phyloP scores from a whole-genome alignment of 148 eudicot genomes.

The Salicornia ramosissima region DNA sequence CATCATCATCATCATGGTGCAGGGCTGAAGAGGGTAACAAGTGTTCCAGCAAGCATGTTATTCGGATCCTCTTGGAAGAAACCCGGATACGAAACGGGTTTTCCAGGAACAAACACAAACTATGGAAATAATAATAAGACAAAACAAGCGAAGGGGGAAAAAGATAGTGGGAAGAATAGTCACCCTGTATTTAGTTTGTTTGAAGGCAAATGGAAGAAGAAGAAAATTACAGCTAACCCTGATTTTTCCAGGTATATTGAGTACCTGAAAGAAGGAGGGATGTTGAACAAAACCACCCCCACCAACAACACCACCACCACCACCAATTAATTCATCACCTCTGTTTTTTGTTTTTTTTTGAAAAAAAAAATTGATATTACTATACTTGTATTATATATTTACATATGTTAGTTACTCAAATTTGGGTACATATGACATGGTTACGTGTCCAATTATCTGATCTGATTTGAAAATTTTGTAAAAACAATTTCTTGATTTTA shows the following conservation, averaged over 20 bases:
- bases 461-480: too few relatives aligned
- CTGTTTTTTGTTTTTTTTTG: too few relatives aligned
- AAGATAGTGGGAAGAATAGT: conserved; percentile 16
- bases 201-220: conserved; percentile 33
- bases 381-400: too few relatives aligned
- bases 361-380: too few relatives aligned
- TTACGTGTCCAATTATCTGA: too few relatives aligned
- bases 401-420: too few relatives aligned
- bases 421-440: too few relatives aligned
- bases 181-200: conserved; percentile 41
- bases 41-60: conserved; percentile 31
- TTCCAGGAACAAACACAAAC: too few relatives aligned
- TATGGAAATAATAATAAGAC: background rate
- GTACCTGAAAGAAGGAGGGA: conserved; percentile 42
- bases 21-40: conserved; percentile 26
- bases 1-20: background rate
- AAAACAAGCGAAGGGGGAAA: conserved; percentile 8
- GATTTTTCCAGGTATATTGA: conserved; percentile 44
- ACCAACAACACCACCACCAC: too few relatives aligned
- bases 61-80: conserved; percentile 36
- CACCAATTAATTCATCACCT: too few relatives aligned
- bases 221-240: conserved; percentile 41
- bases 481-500: too few relatives aligned
- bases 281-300: conserved; percentile 27
- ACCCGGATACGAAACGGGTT: background rate